Conservation (phyloP, 331 rosid species). For the Quercus phellos region DNA sequence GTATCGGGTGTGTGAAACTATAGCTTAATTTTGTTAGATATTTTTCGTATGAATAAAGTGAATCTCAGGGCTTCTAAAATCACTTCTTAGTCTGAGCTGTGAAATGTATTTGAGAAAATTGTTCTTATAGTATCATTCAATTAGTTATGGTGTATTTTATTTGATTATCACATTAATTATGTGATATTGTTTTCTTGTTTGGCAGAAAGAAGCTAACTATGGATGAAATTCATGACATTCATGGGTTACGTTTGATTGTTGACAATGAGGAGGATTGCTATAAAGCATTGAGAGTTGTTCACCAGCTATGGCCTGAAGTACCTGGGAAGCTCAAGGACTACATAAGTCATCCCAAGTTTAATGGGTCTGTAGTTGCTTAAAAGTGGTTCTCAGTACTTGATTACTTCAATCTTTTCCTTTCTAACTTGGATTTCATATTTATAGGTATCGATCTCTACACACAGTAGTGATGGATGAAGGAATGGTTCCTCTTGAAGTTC, state of each 20-base stretch:
- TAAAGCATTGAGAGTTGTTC: constrained; percentile 66
- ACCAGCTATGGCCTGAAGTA: constrained; percentile 73
- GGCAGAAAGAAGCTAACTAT: constrained; percentile 79
- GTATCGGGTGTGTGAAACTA: not conserved
- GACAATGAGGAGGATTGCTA: constrained; percentile 87
- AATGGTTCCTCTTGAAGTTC: constrained; percentile 79
- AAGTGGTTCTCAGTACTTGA: constrained; percentile 1
- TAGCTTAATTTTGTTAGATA: not conserved
- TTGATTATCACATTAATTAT: constrained; percentile 9
- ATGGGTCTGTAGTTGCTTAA: constrained; percentile 56
- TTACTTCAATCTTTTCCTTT: not conserved
- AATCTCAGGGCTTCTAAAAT: not conserved
- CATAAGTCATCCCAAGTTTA: constrained; percentile 68
- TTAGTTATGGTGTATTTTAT: not conserved
- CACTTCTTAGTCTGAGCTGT: not conserved
- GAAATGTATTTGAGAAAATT: not conserved
- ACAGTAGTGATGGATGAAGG: constrained; percentile 84
- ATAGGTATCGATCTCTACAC: constrained; percentile 84
- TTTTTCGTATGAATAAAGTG: not conserved
- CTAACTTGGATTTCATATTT: constrained; percentile 22
- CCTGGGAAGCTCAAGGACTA: constrained; percentile 88
- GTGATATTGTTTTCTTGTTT: constrained; percentile 15
- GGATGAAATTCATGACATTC: constrained; percentile 85
- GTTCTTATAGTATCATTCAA: not conserved
- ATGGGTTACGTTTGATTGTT: constrained; percentile 85